phyloP scores from a whole-genome alignment of 140 eudicot species.

The Anethum foeniculum region DNA sequence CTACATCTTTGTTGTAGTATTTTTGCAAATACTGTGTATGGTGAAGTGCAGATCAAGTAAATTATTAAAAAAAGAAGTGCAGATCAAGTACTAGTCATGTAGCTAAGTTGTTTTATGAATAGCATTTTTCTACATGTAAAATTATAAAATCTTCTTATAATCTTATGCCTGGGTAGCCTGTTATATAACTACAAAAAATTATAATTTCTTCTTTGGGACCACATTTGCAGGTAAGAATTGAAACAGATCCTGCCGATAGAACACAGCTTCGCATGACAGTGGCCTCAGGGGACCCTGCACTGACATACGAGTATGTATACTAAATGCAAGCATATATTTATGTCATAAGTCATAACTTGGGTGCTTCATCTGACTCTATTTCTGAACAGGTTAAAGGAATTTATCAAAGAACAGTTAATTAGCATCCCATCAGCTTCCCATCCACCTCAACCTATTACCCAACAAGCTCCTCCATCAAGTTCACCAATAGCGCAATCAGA shows the following conservation, averaged over 20 bases:
- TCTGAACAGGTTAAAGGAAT: conserved; percentile 43
- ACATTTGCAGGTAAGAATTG: conserved; percentile 59
- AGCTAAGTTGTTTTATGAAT: not conserved
- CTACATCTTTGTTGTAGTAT: not conserved
- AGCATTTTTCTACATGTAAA: not conserved
- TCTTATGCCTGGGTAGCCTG: not conserved
- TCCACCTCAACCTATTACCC: conserved; percentile 27
- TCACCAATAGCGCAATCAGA: conserved; percentile 27
- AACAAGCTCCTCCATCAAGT: conserved; percentile 32
- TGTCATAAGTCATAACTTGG: not conserved
- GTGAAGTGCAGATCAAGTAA: not conserved
- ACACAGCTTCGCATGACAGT: conserved; percentile 93
- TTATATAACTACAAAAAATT: not conserved
- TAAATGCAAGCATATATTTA: not conserved
- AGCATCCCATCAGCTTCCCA: conserved; percentile 35
- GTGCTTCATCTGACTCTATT: not conserved
- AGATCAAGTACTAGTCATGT: not conserved
- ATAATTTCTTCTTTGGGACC: not conserved
- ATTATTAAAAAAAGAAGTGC: no score
- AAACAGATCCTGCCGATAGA: conserved; percentile 99
- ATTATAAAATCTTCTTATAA: not conserved
- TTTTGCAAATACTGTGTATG: not conserved
- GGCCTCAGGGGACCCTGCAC: conserved; percentile 86
- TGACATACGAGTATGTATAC: conserved; percentile 64
- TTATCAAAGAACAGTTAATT: conserved; percentile 45